Conservation (phyloP, 2,329 filamentous ascomycete genomes). For the Lomentospora prolificans region DNA sequence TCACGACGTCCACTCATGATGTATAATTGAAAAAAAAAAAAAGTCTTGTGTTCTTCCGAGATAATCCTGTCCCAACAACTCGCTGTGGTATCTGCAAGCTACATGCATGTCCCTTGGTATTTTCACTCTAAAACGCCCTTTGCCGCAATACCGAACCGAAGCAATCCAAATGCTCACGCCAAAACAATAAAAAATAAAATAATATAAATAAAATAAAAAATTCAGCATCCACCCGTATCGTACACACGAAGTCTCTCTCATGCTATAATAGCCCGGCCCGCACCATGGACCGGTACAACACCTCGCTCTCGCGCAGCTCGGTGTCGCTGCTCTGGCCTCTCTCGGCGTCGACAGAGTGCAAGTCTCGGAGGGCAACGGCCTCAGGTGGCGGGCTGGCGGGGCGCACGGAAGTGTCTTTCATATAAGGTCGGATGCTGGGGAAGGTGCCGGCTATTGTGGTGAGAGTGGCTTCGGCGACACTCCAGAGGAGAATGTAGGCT, state of each 20-base stretch:
- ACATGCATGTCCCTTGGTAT: no score
- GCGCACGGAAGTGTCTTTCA: neutral
- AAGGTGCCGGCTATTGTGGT: neutral
- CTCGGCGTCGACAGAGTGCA: neutral
- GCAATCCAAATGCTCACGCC: no score
- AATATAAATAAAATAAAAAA: no score
- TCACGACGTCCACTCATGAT: no score
- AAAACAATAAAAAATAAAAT: no score
- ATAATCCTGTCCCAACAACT: no score
- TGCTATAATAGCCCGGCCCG: conserved; percentile 3
- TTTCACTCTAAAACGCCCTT: no score
- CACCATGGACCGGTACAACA: conserved; percentile 6
- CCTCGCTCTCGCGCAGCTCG: neutral
- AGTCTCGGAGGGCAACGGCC: neutral
- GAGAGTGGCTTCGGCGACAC: neutral
- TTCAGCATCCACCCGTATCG: no score
- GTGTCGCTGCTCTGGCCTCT: neutral
- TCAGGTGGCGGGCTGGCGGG: neutral
- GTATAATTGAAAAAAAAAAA: neutral
- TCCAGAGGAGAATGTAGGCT: conserved; percentile 2
- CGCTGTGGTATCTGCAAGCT: no score
- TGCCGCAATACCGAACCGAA: no score
- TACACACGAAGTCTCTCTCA: neutral
- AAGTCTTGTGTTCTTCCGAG: no score
- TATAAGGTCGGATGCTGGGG: neutral